phyloP scores from a whole-genome alignment of 495 filamentous ascomycete genomes.

The Penicillium flavigenum region DNA sequence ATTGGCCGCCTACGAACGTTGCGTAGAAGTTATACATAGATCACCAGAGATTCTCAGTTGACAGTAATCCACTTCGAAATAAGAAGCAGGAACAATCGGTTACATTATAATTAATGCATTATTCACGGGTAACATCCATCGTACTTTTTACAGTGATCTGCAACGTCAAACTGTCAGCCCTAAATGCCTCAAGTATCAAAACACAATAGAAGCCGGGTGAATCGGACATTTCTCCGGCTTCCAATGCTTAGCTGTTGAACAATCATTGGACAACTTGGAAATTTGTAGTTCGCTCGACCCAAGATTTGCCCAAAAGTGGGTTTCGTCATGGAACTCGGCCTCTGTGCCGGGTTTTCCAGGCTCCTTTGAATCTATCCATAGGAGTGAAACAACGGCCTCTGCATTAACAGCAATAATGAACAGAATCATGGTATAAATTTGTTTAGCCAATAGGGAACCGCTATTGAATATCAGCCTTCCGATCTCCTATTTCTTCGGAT shows the following conservation, averaged over 20 bases:
- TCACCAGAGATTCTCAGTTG: background rate
- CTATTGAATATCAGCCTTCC: background rate
- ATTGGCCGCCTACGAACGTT: background rate
- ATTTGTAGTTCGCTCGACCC: background rate
- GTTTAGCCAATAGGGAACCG: background rate
- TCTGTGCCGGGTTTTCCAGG: slow-evolving; percentile 4
- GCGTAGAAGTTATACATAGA: background rate
- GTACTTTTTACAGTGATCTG: background rate
- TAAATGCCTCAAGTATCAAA: background rate
- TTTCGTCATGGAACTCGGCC: slow-evolving; percentile 11
- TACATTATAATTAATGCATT: background rate
- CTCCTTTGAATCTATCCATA: slow-evolving; percentile 1
- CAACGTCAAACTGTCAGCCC: background rate
- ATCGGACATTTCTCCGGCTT: background rate
- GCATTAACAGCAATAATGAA: slow-evolving; percentile 7
- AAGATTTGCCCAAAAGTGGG: background rate
- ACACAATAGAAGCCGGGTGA: background rate
- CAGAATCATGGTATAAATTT: background rate
- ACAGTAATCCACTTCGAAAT: background rate
- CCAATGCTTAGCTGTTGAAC: background rate
- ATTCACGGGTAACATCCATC: background rate
- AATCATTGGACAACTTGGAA: background rate
- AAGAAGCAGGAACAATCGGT: background rate
- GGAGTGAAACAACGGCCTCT: background rate
- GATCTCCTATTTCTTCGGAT: slow-evolving; percentile 8